phyloP scores from a whole-genome alignment of 1,284 basidiomycete genomes.

The Meira nashicola region DNA sequence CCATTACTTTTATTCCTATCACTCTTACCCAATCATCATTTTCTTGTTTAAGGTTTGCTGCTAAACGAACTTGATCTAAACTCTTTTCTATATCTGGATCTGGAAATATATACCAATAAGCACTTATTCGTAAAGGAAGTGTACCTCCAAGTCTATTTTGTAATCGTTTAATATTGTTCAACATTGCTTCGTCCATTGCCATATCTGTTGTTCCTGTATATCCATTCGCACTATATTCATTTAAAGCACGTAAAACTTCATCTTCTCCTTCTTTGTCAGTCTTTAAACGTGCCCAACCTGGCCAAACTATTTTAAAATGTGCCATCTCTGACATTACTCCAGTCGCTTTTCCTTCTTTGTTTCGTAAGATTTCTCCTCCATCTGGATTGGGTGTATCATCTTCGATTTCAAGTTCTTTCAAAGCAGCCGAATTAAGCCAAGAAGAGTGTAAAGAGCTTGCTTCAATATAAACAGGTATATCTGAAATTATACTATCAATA shows the following conservation, averaged over 20 bases:
- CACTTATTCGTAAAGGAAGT: constrained; percentile 24
- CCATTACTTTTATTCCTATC: too few relatives aligned
- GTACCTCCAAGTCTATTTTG: too few relatives aligned
- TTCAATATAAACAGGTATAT: constrained; percentile 26
- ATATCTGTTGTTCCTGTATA: constrained; percentile 27
- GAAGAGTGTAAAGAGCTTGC: constrained; percentile 23
- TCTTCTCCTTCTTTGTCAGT: constrained; percentile 16
- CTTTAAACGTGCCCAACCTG: constrained; percentile 18
- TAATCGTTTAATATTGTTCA: constrained; percentile 19
- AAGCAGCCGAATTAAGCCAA: constrained; percentile 26
- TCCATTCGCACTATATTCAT: constrained; percentile 21
- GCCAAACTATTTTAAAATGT: constrained; percentile 22
- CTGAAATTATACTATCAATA: too few relatives aligned
- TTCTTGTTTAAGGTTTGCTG: too few relatives aligned
- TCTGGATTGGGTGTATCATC: constrained; percentile 23
- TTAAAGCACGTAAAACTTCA: constrained; percentile 21
- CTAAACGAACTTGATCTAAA: too few relatives aligned
- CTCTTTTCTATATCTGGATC: too few relatives aligned
- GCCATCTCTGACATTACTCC: constrained; percentile 26
- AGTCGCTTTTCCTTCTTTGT: constrained; percentile 21
- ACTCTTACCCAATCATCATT: too few relatives aligned
- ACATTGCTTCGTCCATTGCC: constrained; percentile 21
- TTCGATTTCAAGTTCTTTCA: constrained; percentile 23
- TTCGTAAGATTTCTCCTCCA: constrained; percentile 26
- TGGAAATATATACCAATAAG: too few relatives aligned